A percentile compares a stretch with the other conserved stretches of the same genome.
These are phyloP conservation scores for Amphirosellinia nigrospora DNA, from an alignment of 495 filamentous ascomycete species.

Conservation along the genomic window DNA sequence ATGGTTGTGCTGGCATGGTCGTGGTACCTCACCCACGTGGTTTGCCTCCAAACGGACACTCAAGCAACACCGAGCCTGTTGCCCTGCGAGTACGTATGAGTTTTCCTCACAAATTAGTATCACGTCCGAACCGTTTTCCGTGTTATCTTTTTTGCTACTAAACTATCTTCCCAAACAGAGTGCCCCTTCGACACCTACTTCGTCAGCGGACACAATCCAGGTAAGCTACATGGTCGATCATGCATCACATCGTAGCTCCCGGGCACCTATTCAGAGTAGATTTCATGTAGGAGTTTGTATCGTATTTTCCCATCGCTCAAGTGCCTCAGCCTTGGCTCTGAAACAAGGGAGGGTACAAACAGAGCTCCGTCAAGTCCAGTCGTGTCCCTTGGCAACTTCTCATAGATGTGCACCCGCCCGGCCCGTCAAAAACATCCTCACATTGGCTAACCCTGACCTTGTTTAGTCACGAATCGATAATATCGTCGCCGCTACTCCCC, in stretches of 20 bases:
- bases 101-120: conserved; percentile 1
- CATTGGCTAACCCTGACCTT: conserved; percentile 11
- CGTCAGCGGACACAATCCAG: conserved; percentile 43
- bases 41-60: conserved; percentile 42
- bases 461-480: conserved; percentile 40
- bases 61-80: conserved; percentile 40
- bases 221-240: conserved; percentile 33
- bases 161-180: conserved; percentile 21
- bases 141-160: conserved; percentile 4
- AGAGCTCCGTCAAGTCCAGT: neutral
- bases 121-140: conserved; percentile 8
- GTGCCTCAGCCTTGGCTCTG: neutral
- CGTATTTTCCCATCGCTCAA: neutral
- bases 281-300: conserved; percentile 16
- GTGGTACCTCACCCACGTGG: conserved; percentile 49
- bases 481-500: conserved; percentile 39
- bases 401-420: neutral
- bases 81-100: conserved; percentile 34
- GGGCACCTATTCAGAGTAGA: neutral
- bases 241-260: conserved; percentile 18
- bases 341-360: neutral
- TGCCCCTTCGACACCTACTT: conserved; percentile 26
- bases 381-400: neutral
- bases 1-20: conserved; percentile 43
- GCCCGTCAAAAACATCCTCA: neutral